phyloP scores from a whole-genome alignment of 2,329 filamentous ascomycete genomes.

The Tolypocladium amazonense region DNA sequence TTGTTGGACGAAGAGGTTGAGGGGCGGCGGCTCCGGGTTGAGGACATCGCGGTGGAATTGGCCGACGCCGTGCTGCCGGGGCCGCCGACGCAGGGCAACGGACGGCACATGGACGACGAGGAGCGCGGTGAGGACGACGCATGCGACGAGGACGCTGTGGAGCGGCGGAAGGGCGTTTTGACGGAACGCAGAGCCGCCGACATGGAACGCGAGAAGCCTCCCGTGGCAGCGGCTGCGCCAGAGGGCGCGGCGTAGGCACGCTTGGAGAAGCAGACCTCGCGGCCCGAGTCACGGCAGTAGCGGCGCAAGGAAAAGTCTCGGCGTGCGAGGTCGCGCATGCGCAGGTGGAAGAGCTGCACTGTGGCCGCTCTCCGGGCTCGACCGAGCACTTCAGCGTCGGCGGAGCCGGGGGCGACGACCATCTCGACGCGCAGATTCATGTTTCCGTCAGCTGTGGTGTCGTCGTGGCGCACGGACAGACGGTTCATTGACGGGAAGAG shows the following conservation, averaged over 20 bases:
- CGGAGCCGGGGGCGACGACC: slow-evolving; percentile 43
- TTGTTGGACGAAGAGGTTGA: not conserved
- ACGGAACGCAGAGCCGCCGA: slow-evolving; percentile 39
- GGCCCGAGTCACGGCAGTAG: slow-evolving; percentile 85
- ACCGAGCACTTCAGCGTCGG: slow-evolving; percentile 38
- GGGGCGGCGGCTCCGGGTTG: not conserved
- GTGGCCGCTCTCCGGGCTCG: slow-evolving; percentile 12
- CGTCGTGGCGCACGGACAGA: slow-evolving; percentile 78
- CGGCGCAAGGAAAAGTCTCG: slow-evolving; percentile 84
- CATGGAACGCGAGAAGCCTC: slow-evolving; percentile 15
- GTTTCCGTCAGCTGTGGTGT: slow-evolving; percentile 82
- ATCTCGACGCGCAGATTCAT: slow-evolving; percentile 93
- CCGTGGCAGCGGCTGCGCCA: not conserved
- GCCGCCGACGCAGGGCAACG: slow-evolving; percentile 9
- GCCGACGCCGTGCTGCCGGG: slow-evolving; percentile 10
- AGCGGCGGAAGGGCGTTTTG: slow-evolving; percentile 20
- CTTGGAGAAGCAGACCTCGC: slow-evolving; percentile 81
- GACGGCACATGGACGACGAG: slow-evolving; percentile 11
- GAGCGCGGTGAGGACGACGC: slow-evolving; percentile 5
- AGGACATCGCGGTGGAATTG: slow-evolving; percentile 1
- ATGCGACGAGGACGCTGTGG: slow-evolving; percentile 7
- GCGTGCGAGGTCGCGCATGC: slow-evolving; percentile 82
- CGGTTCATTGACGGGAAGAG: slow-evolving; percentile 80
- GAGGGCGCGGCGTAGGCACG: slow-evolving; percentile 43
- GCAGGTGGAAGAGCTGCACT: slow-evolving; percentile 76